A percentile compares a stretch with the other conserved stretches of the same genome.
These are phyloP conservation scores for Dentipellis sp. DNA, from an alignment of 768 basidiomycete species.

Conservation along the genomic window DNA sequence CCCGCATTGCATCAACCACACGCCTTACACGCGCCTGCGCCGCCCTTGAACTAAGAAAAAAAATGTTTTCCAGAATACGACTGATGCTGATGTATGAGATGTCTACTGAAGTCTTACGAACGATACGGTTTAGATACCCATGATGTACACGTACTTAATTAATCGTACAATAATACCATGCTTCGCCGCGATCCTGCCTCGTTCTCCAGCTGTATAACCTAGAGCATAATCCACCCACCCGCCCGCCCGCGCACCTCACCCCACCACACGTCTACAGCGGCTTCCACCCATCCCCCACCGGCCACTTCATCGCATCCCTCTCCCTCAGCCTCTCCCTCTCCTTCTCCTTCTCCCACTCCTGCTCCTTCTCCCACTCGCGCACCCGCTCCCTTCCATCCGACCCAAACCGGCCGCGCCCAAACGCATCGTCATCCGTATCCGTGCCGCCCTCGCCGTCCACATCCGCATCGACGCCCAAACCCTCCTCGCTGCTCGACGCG, in stretches of 20 bases:
- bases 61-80: no score
- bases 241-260: neutral
- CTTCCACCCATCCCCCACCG: slow-evolving; percentile 47
- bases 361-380: no score
- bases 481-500: slow-evolving; percentile 15
- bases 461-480: slow-evolving; percentile 12
- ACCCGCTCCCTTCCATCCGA: no score
- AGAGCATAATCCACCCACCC: neutral
- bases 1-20: no score
- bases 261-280: slow-evolving; percentile 20
- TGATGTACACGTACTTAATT: neutral
- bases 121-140: neutral
- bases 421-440: slow-evolving; percentile 2
- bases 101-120: no score
- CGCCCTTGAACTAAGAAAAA: no score
- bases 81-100: no score
- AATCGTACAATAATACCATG: neutral
- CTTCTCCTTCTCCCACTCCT: no score
- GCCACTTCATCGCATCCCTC: slow-evolving; percentile 53
- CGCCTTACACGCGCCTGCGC: no score
- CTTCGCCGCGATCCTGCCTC: no score
- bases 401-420: neutral
- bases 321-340: no score
- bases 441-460: slow-evolving; percentile 7
- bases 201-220: neutral